Percentiles rank a stretch among this genome's conserved stretches.
Conservation (phyloP, 345 rosid genomes). For the Citrus cavaleriei region DNA sequence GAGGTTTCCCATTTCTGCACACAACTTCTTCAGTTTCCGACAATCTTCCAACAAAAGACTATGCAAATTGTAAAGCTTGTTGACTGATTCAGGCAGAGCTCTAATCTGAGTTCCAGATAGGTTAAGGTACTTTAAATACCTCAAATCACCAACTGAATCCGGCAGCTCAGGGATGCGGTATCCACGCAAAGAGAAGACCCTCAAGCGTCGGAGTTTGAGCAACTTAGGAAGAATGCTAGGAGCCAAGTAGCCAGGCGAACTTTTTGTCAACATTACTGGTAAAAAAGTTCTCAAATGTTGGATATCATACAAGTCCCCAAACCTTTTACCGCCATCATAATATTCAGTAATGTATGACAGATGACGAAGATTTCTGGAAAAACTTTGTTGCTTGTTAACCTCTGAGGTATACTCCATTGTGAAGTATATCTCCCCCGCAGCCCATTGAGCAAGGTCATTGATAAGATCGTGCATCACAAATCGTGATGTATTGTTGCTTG, state of each 20-base stretch:
- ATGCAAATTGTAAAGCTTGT: not conserved
- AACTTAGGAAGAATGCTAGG: too few relatives aligned
- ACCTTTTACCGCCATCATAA: too few relatives aligned
- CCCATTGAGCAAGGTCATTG: constrained; percentile 3
- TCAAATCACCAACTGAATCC: too few relatives aligned
- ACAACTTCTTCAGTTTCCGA: not conserved
- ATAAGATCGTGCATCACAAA: constrained; percentile 15
- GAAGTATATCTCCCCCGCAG: not conserved
- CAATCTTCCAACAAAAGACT: not conserved
- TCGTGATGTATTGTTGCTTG: not conserved
- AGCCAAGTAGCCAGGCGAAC: rapidly evolving
- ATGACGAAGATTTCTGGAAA: too few relatives aligned
- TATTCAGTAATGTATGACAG: rapidly evolving
- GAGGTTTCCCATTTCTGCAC: not conserved
- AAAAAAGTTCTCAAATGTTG: too few relatives aligned
- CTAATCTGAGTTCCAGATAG: not conserved
- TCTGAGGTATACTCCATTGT: too few relatives aligned
- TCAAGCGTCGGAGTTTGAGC: too few relatives aligned
- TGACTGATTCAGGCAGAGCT: not conserved
- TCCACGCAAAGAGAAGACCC: too few relatives aligned
- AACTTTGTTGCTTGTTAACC: too few relatives aligned
- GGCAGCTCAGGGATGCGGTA: rapidly evolving
- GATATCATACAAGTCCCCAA: too few relatives aligned
- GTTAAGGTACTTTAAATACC: not conserved
- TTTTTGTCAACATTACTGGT: too few relatives aligned